phyloP scores from a whole-genome alignment of 192 early-diverging fungal species.

The Backusella parvicylindrica region DNA sequence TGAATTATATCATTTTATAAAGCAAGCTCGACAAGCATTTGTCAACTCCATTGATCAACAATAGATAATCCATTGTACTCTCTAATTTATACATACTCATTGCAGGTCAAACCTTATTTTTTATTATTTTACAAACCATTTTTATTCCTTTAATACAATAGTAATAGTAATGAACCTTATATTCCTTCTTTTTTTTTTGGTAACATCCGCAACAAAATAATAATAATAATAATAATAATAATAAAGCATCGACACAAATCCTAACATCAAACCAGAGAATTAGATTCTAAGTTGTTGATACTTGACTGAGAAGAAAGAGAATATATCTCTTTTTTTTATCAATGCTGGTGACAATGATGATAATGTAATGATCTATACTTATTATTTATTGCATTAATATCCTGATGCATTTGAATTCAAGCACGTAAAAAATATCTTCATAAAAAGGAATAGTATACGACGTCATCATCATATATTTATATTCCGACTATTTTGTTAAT shows the following conservation, averaged over 20 bases:
- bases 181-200: background rate
- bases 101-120: background rate
- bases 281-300: too few species aligned
- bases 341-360: too few species aligned
- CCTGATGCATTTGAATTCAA: too few species aligned
- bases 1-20: background rate
- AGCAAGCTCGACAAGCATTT: background rate
- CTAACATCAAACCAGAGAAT: too few species aligned
- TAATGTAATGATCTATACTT: too few species aligned
- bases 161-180: background rate
- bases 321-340: too few species aligned
- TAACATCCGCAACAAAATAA: too few species aligned
- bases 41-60: background rate
- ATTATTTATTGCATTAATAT: too few species aligned
- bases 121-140: background rate
- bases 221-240: too few species aligned
- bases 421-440: background rate
- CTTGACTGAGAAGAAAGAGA: too few species aligned
- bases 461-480: background rate
- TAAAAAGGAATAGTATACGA: background rate
- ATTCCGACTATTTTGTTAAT: background rate
- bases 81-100: background rate
- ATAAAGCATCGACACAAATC: too few species aligned
- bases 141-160: background rate
- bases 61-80: background rate